phyloP scores from a whole-genome alignment of 176 grass and related monocot genomes.

The Eleusine coracana region DNA sequence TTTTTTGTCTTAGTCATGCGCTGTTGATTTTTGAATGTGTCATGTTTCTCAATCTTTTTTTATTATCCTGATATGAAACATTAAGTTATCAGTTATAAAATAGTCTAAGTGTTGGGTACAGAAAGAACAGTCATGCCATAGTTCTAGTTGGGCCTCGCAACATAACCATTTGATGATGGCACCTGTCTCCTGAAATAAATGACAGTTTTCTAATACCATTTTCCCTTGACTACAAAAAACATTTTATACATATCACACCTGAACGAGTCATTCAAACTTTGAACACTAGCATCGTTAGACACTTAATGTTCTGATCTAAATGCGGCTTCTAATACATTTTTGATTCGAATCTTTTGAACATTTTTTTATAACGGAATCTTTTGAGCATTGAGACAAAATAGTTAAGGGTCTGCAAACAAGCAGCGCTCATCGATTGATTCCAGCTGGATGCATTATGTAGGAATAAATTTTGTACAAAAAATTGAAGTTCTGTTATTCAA shows the following conservation, averaged over 20 bases:
- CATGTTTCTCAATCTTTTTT: not conserved
- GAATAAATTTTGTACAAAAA: not conserved
- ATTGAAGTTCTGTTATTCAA: not conserved
- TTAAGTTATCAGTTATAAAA: not conserved
- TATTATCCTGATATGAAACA: not conserved
- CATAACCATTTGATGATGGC: not conserved
- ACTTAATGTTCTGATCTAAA: not conserved
- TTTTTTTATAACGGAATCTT: too few species aligned
- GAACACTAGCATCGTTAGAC: not conserved
- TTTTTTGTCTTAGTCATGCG: not conserved
- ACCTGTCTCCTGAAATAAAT: constrained; percentile 19
- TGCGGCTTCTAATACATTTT: not conserved
- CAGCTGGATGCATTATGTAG: not conserved
- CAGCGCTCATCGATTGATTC: not conserved
- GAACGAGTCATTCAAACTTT: not conserved
- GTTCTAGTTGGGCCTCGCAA: not conserved
- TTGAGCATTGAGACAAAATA: not conserved
- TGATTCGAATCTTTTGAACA: not conserved
- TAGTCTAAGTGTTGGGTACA: not conserved
- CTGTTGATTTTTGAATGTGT: not conserved
- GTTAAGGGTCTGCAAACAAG: not conserved
- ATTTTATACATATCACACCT: not conserved
- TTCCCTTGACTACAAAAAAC: not conserved
- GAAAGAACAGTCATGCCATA: not conserved
- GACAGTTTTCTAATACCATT: constrained; percentile 1